phyloP scores from a whole-genome alignment of 495 filamentous ascomycete genomes.

The Cenococcum geophilum region DNA sequence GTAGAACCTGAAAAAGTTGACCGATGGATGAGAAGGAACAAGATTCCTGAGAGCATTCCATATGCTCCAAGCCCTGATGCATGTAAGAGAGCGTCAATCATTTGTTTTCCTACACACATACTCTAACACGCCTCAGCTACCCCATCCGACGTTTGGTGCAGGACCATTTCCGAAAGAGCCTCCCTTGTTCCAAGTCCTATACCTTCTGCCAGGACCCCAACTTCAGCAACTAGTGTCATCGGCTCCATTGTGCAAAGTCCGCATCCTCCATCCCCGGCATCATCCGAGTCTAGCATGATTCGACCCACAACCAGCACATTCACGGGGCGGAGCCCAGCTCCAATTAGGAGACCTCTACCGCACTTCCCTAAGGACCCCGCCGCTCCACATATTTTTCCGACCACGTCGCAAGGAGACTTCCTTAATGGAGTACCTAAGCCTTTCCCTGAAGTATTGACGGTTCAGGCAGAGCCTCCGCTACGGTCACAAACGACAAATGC shows the following conservation, averaged over 20 bases:
- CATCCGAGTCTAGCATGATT: constrained; percentile 22
- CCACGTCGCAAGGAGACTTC: no score
- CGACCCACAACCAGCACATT: constrained; percentile 21
- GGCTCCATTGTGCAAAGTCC: constrained; percentile 1
- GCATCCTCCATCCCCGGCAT: constrained; percentile 22
- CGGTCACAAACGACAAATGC: constrained; percentile 1
- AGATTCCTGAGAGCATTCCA: constrained; percentile 8
- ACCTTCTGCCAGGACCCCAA: neutral
- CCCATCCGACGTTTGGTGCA: constrained; percentile 22
- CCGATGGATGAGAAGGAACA: constrained; percentile 26
- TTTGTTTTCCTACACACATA: neutral
- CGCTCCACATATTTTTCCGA: no score
- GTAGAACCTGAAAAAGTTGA: constrained; percentile 27
- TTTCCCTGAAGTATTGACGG: neutral
- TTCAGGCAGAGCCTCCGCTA: neutral
- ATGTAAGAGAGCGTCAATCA: constrained; percentile 17
- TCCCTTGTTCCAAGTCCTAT: constrained; percentile 6
- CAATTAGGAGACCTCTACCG: no score
- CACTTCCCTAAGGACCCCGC: no score
- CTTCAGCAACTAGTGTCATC: neutral
- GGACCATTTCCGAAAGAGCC: constrained; percentile 8
- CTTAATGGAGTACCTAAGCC: constrained; percentile 7
- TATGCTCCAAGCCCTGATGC: constrained; percentile 13
- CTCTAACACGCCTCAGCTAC: constrained; percentile 22
- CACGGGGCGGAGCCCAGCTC: constrained; percentile 22